A percentile compares a stretch with the other conserved stretches of the same genome.
phyloP scores from a whole-genome alignment of 305 asterid species.

The Solanum aculeatissimum region DNA sequence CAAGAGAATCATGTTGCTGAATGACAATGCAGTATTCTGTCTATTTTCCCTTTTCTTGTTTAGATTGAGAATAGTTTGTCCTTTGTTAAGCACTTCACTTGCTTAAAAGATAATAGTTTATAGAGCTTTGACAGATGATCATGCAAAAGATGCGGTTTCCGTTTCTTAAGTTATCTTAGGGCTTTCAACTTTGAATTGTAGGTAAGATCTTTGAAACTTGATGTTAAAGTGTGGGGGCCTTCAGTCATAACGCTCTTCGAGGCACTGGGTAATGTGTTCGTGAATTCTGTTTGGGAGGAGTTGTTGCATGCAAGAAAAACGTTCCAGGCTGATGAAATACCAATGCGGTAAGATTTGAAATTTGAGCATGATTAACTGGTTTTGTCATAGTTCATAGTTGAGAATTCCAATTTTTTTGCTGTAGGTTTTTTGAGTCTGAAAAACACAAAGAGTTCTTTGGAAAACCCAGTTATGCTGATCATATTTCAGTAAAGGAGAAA shows the following conservation, averaged over 20 bases:
- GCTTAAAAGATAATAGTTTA: background rate
- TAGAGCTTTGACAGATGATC: background rate
- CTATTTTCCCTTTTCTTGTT: background rate
- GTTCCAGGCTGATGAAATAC: slow-evolving; percentile 86
- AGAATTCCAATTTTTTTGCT: background rate
- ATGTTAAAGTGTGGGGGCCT: slow-evolving; percentile 92
- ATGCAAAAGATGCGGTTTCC: background rate
- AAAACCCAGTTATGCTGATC: slow-evolving; percentile 71
- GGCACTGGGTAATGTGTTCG: slow-evolving; percentile 71
- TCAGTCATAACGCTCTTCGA: slow-evolving; percentile 66
- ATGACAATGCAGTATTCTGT: background rate
- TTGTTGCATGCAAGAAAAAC: slow-evolving; percentile 64
- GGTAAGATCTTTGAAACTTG: slow-evolving; percentile 86
- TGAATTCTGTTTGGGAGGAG: slow-evolving; percentile 87
- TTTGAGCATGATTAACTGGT: background rate
- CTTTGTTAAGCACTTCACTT: background rate
- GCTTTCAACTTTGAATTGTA: slow-evolving; percentile 20
- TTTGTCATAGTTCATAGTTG: background rate
- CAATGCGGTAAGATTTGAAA: slow-evolving; percentile 47
- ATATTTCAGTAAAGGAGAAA: slow-evolving; percentile 83
- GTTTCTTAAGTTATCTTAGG: slow-evolving; percentile 3
- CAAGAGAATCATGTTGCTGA: background rate
- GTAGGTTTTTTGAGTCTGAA: slow-evolving; percentile 60
- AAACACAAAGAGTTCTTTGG: slow-evolving; percentile 51
- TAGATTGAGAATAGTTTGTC: background rate